phyloP scores from a whole-genome alignment of 2,329 filamentous ascomycete species.

The Beauveria varroae region DNA sequence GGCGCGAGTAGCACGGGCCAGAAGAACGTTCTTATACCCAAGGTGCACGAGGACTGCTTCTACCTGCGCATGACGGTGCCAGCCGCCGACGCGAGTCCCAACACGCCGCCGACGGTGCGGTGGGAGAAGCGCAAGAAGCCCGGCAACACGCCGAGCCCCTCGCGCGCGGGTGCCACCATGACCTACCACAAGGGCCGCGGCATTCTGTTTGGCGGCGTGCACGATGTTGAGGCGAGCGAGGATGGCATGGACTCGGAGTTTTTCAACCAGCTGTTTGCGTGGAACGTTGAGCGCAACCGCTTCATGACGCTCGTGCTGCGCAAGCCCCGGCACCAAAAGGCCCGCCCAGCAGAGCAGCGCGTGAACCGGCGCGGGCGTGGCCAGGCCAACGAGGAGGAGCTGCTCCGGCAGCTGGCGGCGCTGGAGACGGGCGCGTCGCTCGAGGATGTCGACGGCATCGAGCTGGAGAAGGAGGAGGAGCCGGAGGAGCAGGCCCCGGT shows the following conservation, averaged over 20 bases:
- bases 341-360: conserved; percentile 44
- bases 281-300: conserved; percentile 91
- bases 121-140: conserved; percentile 95
- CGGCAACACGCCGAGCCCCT: conserved; percentile 76
- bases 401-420: conserved; percentile 78
- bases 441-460: conserved; percentile 41
- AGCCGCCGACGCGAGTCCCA: conserved; percentile 55
- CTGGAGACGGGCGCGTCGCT: conserved; percentile 68
- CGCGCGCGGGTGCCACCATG: conserved; percentile 87
- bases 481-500: conserved; percentile 47
- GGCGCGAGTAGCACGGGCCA: conserved; percentile 32
- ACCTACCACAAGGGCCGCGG: conserved; percentile 87
- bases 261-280: conserved; percentile 85
- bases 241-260: conserved; percentile 97
- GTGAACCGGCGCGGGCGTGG: conserved; percentile 61
- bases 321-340: conserved; percentile 58
- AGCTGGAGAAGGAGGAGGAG: conserved; percentile 43
- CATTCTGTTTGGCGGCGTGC: conserved; percentile 88
- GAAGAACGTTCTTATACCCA: conserved; percentile 71
- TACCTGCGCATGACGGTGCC: conserved; percentile 76
- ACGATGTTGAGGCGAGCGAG: conserved; percentile 84
- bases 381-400: conserved; percentile 85
- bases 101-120: conserved; percentile 62
- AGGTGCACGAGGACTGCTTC: conserved; percentile 94
- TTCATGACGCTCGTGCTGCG: conserved; percentile 81